A percentile compares a stretch with the other conserved stretches of the same genome.
phyloP scores from a whole-genome alignment of 495 filamentous ascomycete species.

The Ascodesmis nigricans region DNA sequence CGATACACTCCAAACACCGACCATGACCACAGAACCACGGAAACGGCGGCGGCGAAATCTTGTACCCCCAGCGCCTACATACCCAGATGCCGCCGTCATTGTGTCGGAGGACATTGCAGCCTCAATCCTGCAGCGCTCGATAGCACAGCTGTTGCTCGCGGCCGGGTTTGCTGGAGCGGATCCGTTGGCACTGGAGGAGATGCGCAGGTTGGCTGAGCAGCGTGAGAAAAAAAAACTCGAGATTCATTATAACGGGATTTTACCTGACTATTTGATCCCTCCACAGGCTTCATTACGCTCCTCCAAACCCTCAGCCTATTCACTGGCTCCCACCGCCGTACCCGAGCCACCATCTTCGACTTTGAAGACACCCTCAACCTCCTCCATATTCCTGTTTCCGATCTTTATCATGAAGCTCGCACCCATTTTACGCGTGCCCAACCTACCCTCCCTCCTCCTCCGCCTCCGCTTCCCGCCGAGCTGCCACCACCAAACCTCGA shows the following conservation, averaged over 20 bases:
- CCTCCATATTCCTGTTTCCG: conserved; percentile 25
- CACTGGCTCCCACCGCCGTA: conserved; percentile 38
- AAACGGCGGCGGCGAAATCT: conserved; percentile 15
- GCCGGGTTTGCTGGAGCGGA: conserved; percentile 38
- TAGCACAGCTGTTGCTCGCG: conserved; percentile 31
- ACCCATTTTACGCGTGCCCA: too few species aligned
- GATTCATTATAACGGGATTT: too few species aligned
- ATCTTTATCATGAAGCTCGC: too few species aligned
- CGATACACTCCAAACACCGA: too few species aligned
- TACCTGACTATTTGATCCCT: too few species aligned
- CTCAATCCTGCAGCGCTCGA: conserved; percentile 33
- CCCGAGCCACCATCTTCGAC: conserved; percentile 41
- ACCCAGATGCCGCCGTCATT: conserved; percentile 12
- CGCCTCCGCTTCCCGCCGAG: conserved; percentile 25
- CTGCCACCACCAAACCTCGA: conserved; percentile 19
- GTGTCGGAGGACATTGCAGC: conserved; percentile 26
- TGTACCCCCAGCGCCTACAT: conserved; percentile 9
- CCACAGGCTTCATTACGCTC: too few species aligned
- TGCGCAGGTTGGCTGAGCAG: conserved; percentile 36
- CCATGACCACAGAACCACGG: conserved; percentile 7
- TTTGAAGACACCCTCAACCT: conserved; percentile 40
- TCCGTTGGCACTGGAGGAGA: conserved; percentile 35
- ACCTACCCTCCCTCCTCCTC: conserved; percentile 21
- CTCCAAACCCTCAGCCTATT: conserved; percentile 35
- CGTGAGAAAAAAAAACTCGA: conserved; percentile 38